Conservation (phyloP, 2,329 filamentous ascomycete genomes). For the Penicillium digitatum region DNA sequence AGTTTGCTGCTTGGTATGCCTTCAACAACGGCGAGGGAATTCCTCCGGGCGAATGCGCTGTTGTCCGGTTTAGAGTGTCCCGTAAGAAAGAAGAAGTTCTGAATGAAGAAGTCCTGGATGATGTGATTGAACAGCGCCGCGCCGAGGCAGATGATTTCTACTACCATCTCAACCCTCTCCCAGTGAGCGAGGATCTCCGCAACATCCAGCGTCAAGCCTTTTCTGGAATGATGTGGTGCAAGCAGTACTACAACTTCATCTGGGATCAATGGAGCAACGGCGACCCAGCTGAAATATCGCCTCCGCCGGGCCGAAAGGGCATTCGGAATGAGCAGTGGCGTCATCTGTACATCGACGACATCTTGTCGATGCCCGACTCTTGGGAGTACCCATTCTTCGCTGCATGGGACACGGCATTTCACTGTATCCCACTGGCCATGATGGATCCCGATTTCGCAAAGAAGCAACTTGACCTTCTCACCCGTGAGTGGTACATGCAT, state of each 20-base stretch:
- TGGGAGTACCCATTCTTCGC: constrained; percentile 99
- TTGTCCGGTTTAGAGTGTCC: constrained; percentile 87
- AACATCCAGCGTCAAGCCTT: constrained; percentile 95
- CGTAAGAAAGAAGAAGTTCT: constrained; percentile 71
- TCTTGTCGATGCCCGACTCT: constrained; percentile 94
- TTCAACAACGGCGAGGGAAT: constrained; percentile 90
- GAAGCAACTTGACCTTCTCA: constrained; percentile 94
- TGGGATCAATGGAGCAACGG: constrained; percentile 98
- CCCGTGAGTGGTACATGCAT: constrained; percentile 97
- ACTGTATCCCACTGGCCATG: constrained; percentile 94
- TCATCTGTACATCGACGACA: constrained; percentile 90
- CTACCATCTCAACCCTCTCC: constrained; percentile 84
- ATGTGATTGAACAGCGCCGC: constrained; percentile 78
- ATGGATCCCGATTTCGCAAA: constrained; percentile 97
- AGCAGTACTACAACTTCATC: constrained; percentile 93
- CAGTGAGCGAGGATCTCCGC: constrained; percentile 87
- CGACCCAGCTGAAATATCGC: constrained; percentile 81
- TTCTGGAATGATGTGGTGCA: constrained; percentile 97
- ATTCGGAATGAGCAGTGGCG: constrained; percentile 89
- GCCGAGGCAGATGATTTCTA: constrained; percentile 97
- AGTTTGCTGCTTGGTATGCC: constrained; percentile 84
- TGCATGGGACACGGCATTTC: constrained; percentile 95
- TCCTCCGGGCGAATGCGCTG: constrained; percentile 84
- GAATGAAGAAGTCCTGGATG: constrained; percentile 88
- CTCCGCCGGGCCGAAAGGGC: constrained; percentile 71